These are phyloP conservation scores for Didymella glomerata DNA, from an alignment of 2,329 filamentous ascomycete species.

Conservation along the genomic window DNA sequence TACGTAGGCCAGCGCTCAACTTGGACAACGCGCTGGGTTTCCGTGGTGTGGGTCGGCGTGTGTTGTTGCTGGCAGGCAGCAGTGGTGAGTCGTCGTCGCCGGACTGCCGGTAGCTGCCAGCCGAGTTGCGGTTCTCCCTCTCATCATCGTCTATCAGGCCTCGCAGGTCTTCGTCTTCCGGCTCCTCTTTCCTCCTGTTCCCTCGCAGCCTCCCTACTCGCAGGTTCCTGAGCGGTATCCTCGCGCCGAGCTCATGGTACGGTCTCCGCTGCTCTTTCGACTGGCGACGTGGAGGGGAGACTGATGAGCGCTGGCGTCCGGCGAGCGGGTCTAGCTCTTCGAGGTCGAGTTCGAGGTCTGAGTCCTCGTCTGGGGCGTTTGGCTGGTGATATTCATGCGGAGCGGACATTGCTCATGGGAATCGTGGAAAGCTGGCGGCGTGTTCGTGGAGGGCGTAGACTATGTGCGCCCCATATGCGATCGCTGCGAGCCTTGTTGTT, in stretches of 20 bases:
- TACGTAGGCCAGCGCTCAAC: slow-evolving; percentile 63
- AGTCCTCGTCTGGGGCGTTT: slow-evolving; percentile 70
- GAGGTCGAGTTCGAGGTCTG: slow-evolving; percentile 78
- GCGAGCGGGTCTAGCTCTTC: slow-evolving; percentile 76
- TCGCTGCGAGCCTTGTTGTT: slow-evolving; percentile 6
- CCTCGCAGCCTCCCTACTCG: slow-evolving; percentile 59
- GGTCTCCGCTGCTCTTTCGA: slow-evolving; percentile 45
- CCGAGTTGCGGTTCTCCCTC: slow-evolving; percentile 63
- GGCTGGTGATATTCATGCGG: slow-evolving; percentile 58
- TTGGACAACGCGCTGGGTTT: slow-evolving; percentile 52
- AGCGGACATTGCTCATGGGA: slow-evolving; percentile 56
- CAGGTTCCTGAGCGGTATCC: slow-evolving; percentile 74
- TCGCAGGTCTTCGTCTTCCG: slow-evolving; percentile 71
- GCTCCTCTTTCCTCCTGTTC: slow-evolving; percentile 54
- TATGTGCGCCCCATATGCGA: slow-evolving; percentile 9
- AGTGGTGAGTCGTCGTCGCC: slow-evolving; percentile 79
- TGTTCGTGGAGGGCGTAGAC: background rate
- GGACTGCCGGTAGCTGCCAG: slow-evolving; percentile 64
- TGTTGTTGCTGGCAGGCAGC: slow-evolving; percentile 57
- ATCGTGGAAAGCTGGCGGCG: background rate
- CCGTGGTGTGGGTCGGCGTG: slow-evolving; percentile 30
- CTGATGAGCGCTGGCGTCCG: slow-evolving; percentile 34
- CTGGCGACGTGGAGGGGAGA: slow-evolving; percentile 37
- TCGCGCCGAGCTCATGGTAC: slow-evolving; percentile 57
- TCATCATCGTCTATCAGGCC: slow-evolving; percentile 72